A percentile compares a stretch with the other conserved stretches of the same genome.
Evolutionary conservation across 31 red algal species (phyloP).

Genomic region (Asparagopsis taxiformis): DNA sequence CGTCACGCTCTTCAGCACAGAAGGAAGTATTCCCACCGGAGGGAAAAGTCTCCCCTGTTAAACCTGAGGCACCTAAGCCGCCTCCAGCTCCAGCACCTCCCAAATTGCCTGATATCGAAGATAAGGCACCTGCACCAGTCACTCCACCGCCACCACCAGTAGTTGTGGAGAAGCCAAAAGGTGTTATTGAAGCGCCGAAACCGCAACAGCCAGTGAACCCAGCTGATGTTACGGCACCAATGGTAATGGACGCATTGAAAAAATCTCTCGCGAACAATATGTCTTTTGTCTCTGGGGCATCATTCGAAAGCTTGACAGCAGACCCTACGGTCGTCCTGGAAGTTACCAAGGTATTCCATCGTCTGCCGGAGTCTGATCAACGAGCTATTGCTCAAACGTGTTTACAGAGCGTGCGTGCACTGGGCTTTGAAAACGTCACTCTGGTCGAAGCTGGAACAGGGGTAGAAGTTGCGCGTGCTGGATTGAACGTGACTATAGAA

Average conservation of each 20-base stretch:
- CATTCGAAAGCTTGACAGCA: not conserved
- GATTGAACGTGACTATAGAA: conserved; percentile 30
- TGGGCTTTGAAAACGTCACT: conserved; percentile 29
- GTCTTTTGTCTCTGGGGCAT: not conserved
- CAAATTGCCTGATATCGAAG: conserved; percentile 6
- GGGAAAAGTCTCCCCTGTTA: not conserved
- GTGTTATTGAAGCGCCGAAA: not conserved
- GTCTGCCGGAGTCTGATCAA: conserved; percentile 13
- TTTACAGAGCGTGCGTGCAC: not conserved
- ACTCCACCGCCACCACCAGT: not conserved
- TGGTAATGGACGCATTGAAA: conserved; percentile 6
- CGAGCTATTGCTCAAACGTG: not conserved
- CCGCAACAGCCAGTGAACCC: not conserved
- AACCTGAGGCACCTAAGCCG: not conserved
- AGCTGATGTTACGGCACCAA: conserved; percentile 13
- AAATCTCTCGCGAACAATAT: conserved; percentile 11
- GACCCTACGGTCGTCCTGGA: conserved; percentile 6
- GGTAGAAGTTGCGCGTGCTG: conserved; percentile 30
- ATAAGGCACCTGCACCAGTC: not conserved
- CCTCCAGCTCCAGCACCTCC: not conserved
- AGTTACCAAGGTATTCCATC: conserved; percentile 29
- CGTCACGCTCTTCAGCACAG: conserved; percentile 6
- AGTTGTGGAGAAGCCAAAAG: not conserved
- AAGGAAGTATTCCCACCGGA: conserved; percentile 24
- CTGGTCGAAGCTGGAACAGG: conserved; percentile 36